A percentile compares a stretch with the other conserved stretches of the same genome.
phyloP scores from a whole-genome alignment of 208 protist species.

The Trichomonas tenax region DNA sequence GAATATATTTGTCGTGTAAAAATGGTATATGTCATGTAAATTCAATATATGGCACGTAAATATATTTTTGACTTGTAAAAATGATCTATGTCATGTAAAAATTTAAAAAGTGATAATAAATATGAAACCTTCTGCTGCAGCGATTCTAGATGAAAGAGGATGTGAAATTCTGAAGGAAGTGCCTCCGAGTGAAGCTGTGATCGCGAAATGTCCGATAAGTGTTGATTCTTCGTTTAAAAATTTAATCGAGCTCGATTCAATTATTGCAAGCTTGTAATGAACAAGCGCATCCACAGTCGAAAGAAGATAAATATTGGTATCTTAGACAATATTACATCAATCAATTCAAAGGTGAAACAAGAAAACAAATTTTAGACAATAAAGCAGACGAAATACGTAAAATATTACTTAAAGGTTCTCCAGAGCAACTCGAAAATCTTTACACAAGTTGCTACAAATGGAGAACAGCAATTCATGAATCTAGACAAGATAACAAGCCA shows the following conservation, averaged over 20 bases:
- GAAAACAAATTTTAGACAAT: neutral
- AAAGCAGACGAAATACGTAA: neutral
- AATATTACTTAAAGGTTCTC: neutral
- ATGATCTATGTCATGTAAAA: no score
- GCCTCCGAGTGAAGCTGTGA: neutral
- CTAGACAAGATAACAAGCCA: neutral
- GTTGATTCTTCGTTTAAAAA: neutral
- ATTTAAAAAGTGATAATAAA: no score
- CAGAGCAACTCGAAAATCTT: neutral
- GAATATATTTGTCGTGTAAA: no score
- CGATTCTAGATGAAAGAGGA: neutral
- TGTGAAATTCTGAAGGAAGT: neutral
- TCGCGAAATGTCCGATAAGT: neutral
- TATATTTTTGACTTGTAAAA: no score
- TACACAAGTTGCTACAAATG: neutral
- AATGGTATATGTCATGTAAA: no score
- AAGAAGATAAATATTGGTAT: neutral
- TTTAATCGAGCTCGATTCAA: neutral
- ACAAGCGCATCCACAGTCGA: neutral
- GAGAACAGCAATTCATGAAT: neutral
- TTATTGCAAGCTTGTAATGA: neutral
- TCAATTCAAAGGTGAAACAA: neutral
- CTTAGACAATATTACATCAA: neutral
- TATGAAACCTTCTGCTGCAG: neutral
- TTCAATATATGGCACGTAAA: no score